Base-by-base conservation (phyloP, 1,284 basidiomycete species). In the Fomitopsis schrenkii region DNA sequence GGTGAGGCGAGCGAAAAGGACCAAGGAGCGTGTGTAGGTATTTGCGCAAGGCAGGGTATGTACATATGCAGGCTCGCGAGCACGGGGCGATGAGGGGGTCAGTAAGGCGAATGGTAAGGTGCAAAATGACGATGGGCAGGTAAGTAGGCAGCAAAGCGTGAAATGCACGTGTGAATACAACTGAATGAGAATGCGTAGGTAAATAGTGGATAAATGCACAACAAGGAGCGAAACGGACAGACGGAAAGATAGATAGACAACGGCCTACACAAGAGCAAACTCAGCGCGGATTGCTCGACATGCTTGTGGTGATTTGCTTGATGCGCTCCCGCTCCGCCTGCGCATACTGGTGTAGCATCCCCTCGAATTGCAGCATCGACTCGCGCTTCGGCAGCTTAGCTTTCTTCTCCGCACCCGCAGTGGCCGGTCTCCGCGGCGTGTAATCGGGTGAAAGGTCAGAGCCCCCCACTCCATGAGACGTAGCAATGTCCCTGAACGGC, bases 261-360 rank as follows among this genome's bases (percentile, higher is more conserved):
- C 15, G 36, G 38, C 19, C 36, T 53, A 59, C n/a, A 30, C 8
- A 17, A 45, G 12, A 63, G 38, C 9, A 15, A 40, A 40, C 6
- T 63, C 62, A 63, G 54, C 59, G 57, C 45, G 30, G 59, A 8
- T 52, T 40, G 48, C 60, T 60, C 57, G 69, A 70, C 55, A 72
- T 70, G 65, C 71, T 74, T 57, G 60, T 80, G 59, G 90, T 84
- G 70, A 92, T 91, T 73, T 84, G 79, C 76, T 81, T 86, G 68
- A 92, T 80, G 45, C 82, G 85, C 68, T 90, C 86, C 76, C 84
- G 86, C 75, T 92, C 82, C 58, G 84, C 80, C 74, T 88, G 86
- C 77, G 92, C 87, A 72, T 92, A 90, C 72, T 87, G 83, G 59
- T 85, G 74, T 58, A 92, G 75, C 83, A 92, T 82, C 66, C 88